Evolutionary conservation across 331 rosid genomes (phyloP).

Genomic region (Malus hybrid): DNA sequence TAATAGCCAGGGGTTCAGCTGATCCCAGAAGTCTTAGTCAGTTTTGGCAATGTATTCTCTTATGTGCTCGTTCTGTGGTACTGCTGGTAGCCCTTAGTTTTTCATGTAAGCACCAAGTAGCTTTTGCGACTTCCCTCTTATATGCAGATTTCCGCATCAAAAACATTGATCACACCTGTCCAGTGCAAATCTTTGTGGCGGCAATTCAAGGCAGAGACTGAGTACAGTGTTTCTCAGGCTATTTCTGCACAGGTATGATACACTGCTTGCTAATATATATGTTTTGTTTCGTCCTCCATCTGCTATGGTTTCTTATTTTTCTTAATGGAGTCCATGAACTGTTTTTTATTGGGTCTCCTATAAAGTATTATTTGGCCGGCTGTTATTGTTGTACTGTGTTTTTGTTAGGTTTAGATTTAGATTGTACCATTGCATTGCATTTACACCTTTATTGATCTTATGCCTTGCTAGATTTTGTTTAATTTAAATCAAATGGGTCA

Average conservation of each 20-base stretch:
- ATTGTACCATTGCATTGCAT: background rate
- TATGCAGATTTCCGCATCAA: conserved; percentile 58
- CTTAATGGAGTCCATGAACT: background rate
- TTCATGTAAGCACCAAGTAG: background rate
- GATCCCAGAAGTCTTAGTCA: too few relatives aligned
- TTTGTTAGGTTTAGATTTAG: background rate
- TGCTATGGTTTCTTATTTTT: background rate
- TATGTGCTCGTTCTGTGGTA: background rate
- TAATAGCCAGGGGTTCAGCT: too few relatives aligned
- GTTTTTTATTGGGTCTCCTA: background rate
- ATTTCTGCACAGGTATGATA: conserved; percentile 84
- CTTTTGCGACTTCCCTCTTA: background rate
- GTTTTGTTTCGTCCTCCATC: too few relatives aligned
- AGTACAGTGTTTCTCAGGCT: conserved; percentile 92
- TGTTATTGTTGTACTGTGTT: background rate
- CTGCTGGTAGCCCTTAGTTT: background rate
- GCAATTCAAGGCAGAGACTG: conserved; percentile 91
- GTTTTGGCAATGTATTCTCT: background rate
- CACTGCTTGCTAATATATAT: background rate
- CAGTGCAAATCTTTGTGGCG: conserved; percentile 97
- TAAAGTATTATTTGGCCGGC: background rate
- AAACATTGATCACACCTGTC: conserved; percentile 86
- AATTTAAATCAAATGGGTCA: too few relatives aligned
- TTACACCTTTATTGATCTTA: background rate
- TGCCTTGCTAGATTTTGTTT: background rate